phyloP scores from a whole-genome alignment of 306 rosid species.

The Castanea crenata region DNA sequence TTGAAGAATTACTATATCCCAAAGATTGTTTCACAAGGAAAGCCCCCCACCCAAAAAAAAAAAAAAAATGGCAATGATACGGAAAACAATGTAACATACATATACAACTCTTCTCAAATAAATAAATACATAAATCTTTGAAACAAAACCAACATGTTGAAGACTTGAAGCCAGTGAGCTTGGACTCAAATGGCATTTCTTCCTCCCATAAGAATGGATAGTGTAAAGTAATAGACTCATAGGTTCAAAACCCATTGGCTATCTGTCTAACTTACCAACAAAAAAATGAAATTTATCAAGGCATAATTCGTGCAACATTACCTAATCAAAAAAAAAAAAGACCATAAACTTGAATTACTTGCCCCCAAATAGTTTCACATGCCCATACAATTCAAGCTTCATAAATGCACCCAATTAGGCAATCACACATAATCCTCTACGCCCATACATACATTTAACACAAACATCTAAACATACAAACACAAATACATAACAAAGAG shows the following conservation, averaged over 20 bases:
- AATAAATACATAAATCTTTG: not conserved
- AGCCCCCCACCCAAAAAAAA: not conserved
- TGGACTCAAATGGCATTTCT: no score
- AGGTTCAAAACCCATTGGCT: no score
- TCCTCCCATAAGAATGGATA: no score
- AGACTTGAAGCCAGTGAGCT: no score
- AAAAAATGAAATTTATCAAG: no score
- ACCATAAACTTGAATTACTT: not conserved
- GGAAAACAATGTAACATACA: not conserved
- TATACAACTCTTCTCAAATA: not conserved
- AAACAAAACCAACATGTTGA: not conserved
- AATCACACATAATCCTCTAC: not conserved
- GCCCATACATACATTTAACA: not conserved
- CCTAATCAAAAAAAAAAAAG: not conserved
- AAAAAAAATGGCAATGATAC: not conserved
- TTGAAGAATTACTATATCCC: no score
- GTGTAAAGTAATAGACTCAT: not conserved
- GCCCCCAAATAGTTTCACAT: not conserved
- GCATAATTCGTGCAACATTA: not conserved
- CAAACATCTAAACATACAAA: no score
- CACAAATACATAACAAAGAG: no score
- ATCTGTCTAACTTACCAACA: no score
- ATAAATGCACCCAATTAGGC: no score
- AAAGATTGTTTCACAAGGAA: no score
- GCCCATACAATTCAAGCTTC: not conserved